Percentiles rank a stretch among this genome's conserved stretches.
Conservation (phyloP, 805 yeast genomes). For the Brettanomyces sp. region DNA sequence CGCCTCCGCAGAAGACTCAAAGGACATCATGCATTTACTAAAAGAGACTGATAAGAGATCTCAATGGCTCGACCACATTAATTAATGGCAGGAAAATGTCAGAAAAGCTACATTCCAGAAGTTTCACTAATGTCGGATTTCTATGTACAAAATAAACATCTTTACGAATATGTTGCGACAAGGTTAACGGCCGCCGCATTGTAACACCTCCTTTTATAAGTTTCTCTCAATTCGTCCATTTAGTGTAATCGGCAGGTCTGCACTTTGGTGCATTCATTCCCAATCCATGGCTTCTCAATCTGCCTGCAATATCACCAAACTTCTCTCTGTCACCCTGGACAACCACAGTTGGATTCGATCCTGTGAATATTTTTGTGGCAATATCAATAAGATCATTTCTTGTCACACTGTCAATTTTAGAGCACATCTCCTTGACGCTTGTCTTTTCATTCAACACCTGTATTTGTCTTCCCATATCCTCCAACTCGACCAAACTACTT, state of each 20-base stretch:
- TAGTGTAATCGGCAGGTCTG: no score
- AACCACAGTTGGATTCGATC: constrained; percentile 73
- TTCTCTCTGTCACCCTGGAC: constrained; percentile 80
- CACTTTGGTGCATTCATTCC: constrained; percentile 28
- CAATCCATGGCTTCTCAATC: constrained; percentile 62
- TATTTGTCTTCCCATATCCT: constrained; percentile 91
- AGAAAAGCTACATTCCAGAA: no score
- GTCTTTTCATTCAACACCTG: constrained; percentile 73
- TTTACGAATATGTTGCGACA: no score
- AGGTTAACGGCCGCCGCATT: no score
- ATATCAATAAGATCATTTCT: constrained; percentile 61
- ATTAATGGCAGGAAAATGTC: background rate
- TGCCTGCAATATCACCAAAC: constrained; percentile 74
- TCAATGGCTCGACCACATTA: background rate
- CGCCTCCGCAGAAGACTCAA: background rate
- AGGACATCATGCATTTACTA: background rate
- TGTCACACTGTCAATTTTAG: constrained; percentile 59
- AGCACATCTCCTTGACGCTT: constrained; percentile 73
- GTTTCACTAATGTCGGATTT: no score
- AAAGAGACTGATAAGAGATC: background rate
- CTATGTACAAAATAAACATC: no score
- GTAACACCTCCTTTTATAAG: background rate
- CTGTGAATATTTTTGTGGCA: constrained; percentile 67
- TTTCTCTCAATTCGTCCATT: background rate
- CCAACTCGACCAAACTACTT: constrained; percentile 85